Percentiles rank a stretch among this genome's conserved stretches.
phyloP scores from a whole-genome alignment of 768 basidiomycete species.

The Calocybe gangraenosa region DNA sequence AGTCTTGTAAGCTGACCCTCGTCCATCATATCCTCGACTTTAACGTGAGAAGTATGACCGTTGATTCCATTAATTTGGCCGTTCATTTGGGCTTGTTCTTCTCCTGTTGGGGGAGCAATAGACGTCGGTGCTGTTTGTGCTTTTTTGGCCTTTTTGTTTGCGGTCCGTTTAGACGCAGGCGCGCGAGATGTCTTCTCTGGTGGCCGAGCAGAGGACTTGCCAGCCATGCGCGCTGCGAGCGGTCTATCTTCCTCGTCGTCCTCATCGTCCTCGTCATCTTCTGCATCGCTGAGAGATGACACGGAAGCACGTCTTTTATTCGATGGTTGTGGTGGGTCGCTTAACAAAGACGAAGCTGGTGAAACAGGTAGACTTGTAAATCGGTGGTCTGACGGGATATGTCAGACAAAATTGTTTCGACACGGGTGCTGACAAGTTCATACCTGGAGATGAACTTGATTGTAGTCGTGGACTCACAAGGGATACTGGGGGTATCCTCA shows the following conservation, averaged over 20 bases:
- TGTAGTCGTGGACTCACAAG: conserved; percentile 44
- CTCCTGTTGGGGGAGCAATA: conserved; percentile 34
- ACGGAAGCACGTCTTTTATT: conserved; percentile 50
- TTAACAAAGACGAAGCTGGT: conserved; percentile 46
- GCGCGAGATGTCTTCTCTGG: conserved; percentile 24
- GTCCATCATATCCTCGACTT: conserved; percentile 77
- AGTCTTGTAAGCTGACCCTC: conserved; percentile 73
- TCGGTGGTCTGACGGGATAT: conserved; percentile 25
- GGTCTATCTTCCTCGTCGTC: conserved; percentile 61
- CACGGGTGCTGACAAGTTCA: conserved; percentile 12
- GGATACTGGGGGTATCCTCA: conserved; percentile 51
- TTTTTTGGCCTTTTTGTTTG: conserved; percentile 45
- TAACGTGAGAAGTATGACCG: conserved; percentile 49
- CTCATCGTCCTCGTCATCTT: conserved; percentile 38
- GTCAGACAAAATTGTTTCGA: conserved; percentile 5
- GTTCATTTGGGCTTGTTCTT: conserved; percentile 34
- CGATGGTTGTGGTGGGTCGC: conserved; percentile 43
- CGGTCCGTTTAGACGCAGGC: conserved; percentile 22
- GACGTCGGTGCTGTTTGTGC: conserved; percentile 51
- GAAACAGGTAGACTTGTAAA: conserved; percentile 32
- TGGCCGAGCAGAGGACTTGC: conserved; percentile 23
- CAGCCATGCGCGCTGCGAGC: conserved; percentile 42
- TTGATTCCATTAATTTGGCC: conserved; percentile 40
- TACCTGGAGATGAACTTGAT: conserved; percentile 50
- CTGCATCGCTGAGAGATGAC: conserved; percentile 50